phyloP scores from a whole-genome alignment of 305 asterid species.

The Fraxinus xanthoxyloides region DNA sequence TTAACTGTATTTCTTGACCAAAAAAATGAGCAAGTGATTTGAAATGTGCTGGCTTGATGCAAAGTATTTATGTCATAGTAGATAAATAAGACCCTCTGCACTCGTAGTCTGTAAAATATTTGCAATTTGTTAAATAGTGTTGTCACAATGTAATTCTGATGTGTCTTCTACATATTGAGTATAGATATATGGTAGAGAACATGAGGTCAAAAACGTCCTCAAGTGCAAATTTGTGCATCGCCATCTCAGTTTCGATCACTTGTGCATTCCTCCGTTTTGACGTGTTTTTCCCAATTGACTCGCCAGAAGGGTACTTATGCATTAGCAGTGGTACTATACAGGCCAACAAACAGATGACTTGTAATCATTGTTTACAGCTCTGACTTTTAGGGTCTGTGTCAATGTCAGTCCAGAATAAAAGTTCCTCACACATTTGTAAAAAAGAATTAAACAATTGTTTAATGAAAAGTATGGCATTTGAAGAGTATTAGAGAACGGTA shows the following conservation, averaged over 20 bases:
- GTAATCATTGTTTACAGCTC: background rate
- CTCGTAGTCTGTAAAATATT: background rate
- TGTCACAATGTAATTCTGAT: background rate
- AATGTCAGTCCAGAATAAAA: background rate
- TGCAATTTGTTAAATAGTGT: background rate
- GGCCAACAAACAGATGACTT: background rate
- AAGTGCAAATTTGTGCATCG: background rate
- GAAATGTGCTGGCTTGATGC: background rate
- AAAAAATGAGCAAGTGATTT: background rate
- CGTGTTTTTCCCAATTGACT: background rate
- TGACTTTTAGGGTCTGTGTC: background rate
- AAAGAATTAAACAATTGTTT: background rate
- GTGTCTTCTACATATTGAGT: background rate
- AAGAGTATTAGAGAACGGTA: background rate
- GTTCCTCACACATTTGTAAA: background rate
- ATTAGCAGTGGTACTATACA: background rate
- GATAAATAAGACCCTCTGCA: background rate
- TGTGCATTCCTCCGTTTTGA: background rate
- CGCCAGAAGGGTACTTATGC: background rate
- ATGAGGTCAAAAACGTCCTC: background rate
- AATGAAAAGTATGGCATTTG: background rate
- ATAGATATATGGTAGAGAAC: background rate
- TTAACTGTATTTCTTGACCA: background rate
- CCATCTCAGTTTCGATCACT: background rate
- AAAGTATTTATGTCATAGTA: background rate